These are phyloP conservation scores for Phaeosphaeria sp. DNA, from an alignment of 2,329 filamentous ascomycete species.

Conservation along the genomic window DNA sequence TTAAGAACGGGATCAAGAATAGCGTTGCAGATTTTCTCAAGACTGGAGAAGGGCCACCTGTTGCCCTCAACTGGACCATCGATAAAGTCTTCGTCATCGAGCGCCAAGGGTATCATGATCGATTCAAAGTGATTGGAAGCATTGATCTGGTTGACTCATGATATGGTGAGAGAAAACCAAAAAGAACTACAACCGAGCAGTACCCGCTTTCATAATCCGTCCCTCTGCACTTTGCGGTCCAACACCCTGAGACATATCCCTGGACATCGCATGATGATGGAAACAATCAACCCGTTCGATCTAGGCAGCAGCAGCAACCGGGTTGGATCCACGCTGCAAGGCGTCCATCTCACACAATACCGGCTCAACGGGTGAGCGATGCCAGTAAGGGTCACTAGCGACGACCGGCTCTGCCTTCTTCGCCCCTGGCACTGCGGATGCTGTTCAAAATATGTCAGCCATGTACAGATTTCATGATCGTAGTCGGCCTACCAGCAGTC, in stretches of 20 bases:
- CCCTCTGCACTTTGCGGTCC: too few relatives aligned
- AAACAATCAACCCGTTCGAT: background rate
- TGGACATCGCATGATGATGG: background rate
- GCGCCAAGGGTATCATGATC: constrained; percentile 29
- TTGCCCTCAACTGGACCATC: constrained; percentile 30
- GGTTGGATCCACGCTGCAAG: background rate
- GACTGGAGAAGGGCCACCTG: constrained; percentile 1
- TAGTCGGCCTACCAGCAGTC: constrained; percentile 15
- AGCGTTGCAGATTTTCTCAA: constrained; percentile 11
- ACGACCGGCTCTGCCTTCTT: constrained; percentile 17
- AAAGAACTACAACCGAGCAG: background rate
- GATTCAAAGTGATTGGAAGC: constrained; percentile 32
- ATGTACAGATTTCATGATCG: constrained; percentile 1
- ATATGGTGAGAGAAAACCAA: background rate
- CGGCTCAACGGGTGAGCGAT: background rate
- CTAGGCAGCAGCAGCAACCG: background rate
- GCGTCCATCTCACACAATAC: constrained; percentile 4
- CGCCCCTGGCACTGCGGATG: constrained; percentile 24
- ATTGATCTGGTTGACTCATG: constrained; percentile 12
- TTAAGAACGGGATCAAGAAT: constrained; percentile 24
- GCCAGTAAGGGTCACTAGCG: background rate
- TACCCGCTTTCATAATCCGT: background rate
- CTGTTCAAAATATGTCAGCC: background rate
- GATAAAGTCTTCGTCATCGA: constrained; percentile 37
- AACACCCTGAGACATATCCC: background rate